Conservation (phyloP, 2,329 filamentous ascomycete genomes). For the Verticillium albo-atrum region DNA sequence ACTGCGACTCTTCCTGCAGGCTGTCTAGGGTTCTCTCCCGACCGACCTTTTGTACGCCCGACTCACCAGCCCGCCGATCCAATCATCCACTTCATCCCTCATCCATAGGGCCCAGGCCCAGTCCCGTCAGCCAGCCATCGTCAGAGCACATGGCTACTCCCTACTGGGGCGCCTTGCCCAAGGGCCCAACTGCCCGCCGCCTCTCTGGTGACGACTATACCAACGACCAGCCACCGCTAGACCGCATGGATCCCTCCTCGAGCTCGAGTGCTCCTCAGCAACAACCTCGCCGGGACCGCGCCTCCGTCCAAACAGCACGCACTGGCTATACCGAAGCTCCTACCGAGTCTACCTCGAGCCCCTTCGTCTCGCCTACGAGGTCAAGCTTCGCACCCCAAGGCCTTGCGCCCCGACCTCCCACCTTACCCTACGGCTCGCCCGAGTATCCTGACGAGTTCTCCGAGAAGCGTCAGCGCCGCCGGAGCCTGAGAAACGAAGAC, state of each 20-base stretch:
- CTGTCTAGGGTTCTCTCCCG: neutral
- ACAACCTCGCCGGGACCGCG: conserved; percentile 41
- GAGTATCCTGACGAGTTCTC: conserved; percentile 36
- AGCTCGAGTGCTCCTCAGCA: conserved; percentile 25
- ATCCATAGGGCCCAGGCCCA: neutral
- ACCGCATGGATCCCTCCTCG: conserved; percentile 23
- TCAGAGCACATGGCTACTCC: conserved; percentile 38
- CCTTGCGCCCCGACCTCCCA: conserved; percentile 56
- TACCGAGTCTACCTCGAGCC: conserved; percentile 53
- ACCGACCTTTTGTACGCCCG: neutral
- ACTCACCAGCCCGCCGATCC: neutral
- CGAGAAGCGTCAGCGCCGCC: conserved; percentile 38
- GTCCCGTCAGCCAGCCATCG: neutral
- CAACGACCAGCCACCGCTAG: conserved; percentile 20
- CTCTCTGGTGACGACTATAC: conserved; percentile 21
- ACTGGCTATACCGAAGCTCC: conserved; percentile 38
- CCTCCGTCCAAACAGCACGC: conserved; percentile 50
- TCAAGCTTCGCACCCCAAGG: conserved; percentile 47
- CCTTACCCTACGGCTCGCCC: conserved; percentile 43
- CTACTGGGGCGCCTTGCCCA: conserved; percentile 57
- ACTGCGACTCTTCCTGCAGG: neutral
- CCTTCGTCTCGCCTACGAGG: conserved; percentile 49
- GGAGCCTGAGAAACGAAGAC: conserved; percentile 30
- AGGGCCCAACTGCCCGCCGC: conserved; percentile 24
- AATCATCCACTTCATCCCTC: neutral